A percentile compares a stretch with the other conserved stretches of the same genome.
Evolutionary conservation across 192 early-diverging fungal species (phyloP).

Genomic region (Geosiphon pyriformis): DNA sequence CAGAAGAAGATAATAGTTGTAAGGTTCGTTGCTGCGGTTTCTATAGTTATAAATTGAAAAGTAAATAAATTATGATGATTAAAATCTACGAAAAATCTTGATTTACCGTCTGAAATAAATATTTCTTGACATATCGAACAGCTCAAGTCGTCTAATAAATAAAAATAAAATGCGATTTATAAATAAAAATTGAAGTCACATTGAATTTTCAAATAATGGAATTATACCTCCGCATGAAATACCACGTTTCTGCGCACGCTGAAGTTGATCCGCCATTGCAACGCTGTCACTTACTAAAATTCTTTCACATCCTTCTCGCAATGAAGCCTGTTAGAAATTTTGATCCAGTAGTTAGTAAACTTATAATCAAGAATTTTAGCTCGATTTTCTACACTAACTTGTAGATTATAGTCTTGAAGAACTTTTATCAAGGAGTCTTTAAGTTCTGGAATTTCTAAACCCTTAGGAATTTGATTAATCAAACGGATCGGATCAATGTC

Average conservation of each 20-base stretch:
- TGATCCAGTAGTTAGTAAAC: not conserved
- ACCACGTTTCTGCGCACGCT: constrained; percentile 61
- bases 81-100: too few relatives aligned
- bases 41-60: too few relatives aligned
- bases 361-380: too few relatives aligned
- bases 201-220: constrained; percentile 1
- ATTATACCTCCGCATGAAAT: constrained; percentile 50
- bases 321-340: constrained; percentile 51
- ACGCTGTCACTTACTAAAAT: constrained; percentile 87
- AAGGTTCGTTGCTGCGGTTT: constrained; percentile 28
- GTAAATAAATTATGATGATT: too few relatives aligned
- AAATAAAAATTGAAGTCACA: not conserved
- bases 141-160: constrained; percentile 32
- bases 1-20: constrained; percentile 86
- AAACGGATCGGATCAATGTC: constrained; percentile 80
- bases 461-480: constrained; percentile 74
- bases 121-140: constrained; percentile 46
- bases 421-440: constrained; percentile 80
- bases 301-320: constrained; percentile 85
- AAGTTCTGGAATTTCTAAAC: constrained; percentile 75
- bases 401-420: constrained; percentile 86
- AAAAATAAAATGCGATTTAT: not conserved
- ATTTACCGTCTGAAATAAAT: constrained; percentile 31
- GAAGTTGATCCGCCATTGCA: constrained; percentile 65
- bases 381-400: constrained; percentile 41